A percentile compares a stretch with the other conserved stretches of the same genome.
phyloP scores from a whole-genome alignment of 176 grass and related monocot genomes.

The Oryza nivara region DNA sequence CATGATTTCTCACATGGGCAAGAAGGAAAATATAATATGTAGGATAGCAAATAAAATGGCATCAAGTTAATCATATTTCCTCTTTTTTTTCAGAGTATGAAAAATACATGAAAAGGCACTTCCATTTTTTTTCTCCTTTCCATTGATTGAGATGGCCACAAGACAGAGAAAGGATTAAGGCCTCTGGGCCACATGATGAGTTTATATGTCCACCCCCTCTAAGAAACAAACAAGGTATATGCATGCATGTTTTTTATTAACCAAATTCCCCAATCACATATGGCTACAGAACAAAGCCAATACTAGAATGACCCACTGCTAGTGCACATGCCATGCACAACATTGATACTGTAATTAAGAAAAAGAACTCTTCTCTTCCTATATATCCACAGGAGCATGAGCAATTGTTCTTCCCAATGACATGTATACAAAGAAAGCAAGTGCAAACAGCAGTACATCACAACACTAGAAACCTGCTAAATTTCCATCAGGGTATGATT shows the following conservation, averaged over 20 bases:
- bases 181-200: neutral
- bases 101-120: neutral
- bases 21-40: neutral
- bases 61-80: neutral
- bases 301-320: neutral
- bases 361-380: neutral
- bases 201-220: neutral
- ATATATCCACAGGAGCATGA: neutral
- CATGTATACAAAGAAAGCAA: too few species aligned
- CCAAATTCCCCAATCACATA: neutral
- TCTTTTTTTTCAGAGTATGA: neutral
- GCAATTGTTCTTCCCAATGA: too few species aligned
- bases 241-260: neutral
- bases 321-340: neutral
- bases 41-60: neutral
- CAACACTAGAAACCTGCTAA: neutral
- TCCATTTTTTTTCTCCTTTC: neutral
- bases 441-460: neutral
- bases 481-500: neutral
- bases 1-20: conserved; percentile 4
- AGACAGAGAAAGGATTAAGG: neutral
- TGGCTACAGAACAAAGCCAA: neutral
- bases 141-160: neutral
- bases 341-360: neutral
- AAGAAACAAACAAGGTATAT: neutral